Evolutionary conservation across 169 alveolate genomes (phyloP).

Genomic region (Eimeria necatrix): DNA sequence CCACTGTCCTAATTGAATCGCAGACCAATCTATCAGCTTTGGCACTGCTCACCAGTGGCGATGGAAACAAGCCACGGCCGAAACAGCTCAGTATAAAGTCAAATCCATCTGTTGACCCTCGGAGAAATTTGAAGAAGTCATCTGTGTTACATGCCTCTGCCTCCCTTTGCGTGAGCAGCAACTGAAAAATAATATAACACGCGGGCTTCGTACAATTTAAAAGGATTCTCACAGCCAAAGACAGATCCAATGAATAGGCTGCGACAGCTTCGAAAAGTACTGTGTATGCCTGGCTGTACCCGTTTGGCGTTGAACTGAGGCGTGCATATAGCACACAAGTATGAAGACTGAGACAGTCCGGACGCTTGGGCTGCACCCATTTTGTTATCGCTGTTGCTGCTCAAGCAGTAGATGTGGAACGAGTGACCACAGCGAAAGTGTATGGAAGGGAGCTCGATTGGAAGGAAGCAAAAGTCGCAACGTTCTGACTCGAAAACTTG

Average conservation of each 20-base stretch:
- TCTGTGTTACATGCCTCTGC: constrained; percentile 75
- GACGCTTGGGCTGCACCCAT: neutral
- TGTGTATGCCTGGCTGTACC: constrained; percentile 18
- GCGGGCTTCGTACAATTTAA: too few relatives aligned
- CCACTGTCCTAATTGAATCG: neutral
- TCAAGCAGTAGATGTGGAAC: constrained; percentile 77
- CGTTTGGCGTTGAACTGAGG: constrained; percentile 79
- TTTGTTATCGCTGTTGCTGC: constrained; percentile 70
- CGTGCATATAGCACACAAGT: constrained; percentile 75
- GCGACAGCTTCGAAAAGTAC: neutral
- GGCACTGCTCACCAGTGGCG: constrained; percentile 63
- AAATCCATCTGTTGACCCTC: constrained; percentile 81
- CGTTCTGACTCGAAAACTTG: constrained; percentile 69
- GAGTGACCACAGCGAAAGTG: constrained; percentile 82
- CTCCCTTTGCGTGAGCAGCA: constrained; percentile 79
- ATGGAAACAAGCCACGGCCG: constrained; percentile 80
- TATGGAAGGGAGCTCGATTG: constrained; percentile 80
- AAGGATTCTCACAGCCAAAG: too few relatives aligned
- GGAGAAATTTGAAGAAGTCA: constrained; percentile 82
- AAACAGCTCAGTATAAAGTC: constrained; percentile 74
- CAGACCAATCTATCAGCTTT: neutral
- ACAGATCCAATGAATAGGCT: neutral
- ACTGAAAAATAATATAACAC: constrained; percentile 55
- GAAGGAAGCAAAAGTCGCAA: constrained; percentile 74
- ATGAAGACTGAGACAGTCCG: constrained; percentile 35